Evolutionary conservation across 2,329 filamentous ascomycete genomes (phyloP), one percentile per base, ranked within the genome.

Genomic region (Magnaporthales sp.): DNA sequence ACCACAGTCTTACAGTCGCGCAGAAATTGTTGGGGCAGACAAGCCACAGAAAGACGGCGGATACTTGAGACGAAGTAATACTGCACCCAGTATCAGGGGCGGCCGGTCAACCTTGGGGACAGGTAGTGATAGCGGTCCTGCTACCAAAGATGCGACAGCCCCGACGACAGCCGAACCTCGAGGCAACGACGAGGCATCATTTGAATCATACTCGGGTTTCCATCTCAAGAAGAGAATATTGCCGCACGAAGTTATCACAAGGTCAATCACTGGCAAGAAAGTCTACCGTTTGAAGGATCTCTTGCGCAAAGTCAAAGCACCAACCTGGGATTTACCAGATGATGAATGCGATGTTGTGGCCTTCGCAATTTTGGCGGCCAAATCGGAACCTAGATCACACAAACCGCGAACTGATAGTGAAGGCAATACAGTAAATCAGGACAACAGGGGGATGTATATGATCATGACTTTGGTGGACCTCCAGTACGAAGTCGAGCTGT

Each of bases 291-390:
- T 99, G 68, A 91, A 94, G 6, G 91, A 96, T 70, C 81, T 99
- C 4, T 80, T 98, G 11, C 89, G 88, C 71, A 84, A 86, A 13
- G 88, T 99, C 69, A 96, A 93, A 77, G 87, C 88, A 0, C 95
- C 95, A 0, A 84, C 91, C 32, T 99, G 91, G 75, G 86, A 91
- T 46, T 84, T 94, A 0, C 93, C 96, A 0, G 87, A 90, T 68
- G 83, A 93, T 65, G 92, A 97, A 73, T 88, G 91, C 66, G 94
- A 99, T 75, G 91, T 93, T 73, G 92, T 99, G 8, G 86, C 98
- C 1, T 89, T 98, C 72, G 95, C 88, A 9, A 89, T 97, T 67
- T 85, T 99, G 26, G 92, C 92, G 7, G 91, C 89, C 60, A 98
- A 98, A 76, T 97, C 95, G 0, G 87, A 90, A 0, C 93, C 95